These are phyloP conservation scores for Daldinia sp. DNA, from an alignment of 2,329 filamentous ascomycete genomes.

Conservation along the genomic window DNA sequence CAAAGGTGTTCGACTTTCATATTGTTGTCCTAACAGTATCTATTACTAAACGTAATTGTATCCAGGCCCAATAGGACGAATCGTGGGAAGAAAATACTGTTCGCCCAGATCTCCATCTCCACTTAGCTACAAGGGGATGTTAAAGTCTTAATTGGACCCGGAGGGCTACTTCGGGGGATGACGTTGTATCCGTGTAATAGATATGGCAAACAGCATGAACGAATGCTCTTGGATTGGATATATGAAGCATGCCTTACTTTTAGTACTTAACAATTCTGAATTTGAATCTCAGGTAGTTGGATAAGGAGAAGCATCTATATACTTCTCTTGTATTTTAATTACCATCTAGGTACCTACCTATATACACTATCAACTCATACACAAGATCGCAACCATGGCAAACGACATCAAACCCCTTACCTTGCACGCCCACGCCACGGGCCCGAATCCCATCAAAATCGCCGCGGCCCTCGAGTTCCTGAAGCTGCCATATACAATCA, in stretches of 20 bases:
- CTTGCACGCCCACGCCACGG: background rate
- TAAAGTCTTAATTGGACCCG: background rate
- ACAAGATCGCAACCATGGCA: conserved; percentile 1
- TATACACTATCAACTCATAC: background rate
- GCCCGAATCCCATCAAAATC: conserved; percentile 53
- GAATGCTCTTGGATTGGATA: background rate
- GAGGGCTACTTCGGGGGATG: background rate
- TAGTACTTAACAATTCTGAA: background rate
- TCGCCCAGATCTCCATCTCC: background rate
- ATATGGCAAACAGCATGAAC: background rate
- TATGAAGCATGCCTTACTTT: background rate
- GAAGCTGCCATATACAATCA: conserved; percentile 55
- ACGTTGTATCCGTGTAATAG: conserved; percentile 1
- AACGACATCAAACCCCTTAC: conserved; percentile 30
- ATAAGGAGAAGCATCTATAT: background rate
- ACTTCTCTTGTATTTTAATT: background rate
- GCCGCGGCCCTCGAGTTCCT: conserved; percentile 49
- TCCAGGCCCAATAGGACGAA: background rate
- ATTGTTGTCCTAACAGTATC: background rate
- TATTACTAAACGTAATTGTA: background rate
- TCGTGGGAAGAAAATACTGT: background rate
- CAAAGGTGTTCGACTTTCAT: background rate
- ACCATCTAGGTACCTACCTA: background rate
- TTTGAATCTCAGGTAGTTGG: background rate
- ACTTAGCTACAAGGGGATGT: background rate